phyloP scores from a whole-genome alignment of 371 early-diverging fungal genomes.

The Zopfochytrium polystomum region DNA sequence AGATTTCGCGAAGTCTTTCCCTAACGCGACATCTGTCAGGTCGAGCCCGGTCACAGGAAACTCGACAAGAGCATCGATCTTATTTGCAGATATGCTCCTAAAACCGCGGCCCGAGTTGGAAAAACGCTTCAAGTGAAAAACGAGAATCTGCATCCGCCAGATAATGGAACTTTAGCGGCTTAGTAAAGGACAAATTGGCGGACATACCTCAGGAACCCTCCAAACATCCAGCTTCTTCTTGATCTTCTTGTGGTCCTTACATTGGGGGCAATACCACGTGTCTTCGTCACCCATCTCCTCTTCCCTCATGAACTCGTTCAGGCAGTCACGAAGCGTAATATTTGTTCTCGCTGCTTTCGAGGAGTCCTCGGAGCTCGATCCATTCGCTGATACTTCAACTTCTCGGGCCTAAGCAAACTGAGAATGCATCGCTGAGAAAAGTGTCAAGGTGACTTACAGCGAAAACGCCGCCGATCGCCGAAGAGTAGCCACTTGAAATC shows the following conservation, averaged over 20 bases:
- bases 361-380: too few relatives aligned
- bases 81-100: constrained; percentile 53
- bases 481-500: neutral
- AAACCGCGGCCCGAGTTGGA: constrained; percentile 60
- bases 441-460: too few relatives aligned
- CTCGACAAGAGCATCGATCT: constrained; percentile 57
- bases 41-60: constrained; percentile 45
- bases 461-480: neutral
- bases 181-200: constrained; percentile 1
- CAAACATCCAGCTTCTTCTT: constrained; percentile 84
- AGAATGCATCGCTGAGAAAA: neutral
- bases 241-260: constrained; percentile 75
- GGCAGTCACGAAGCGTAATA: constrained; percentile 68
- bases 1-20: constrained; percentile 14
- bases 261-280: constrained; percentile 80
- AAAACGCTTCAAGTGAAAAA: constrained; percentile 79
- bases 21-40: constrained; percentile 53
- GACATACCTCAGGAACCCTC: constrained; percentile 69
- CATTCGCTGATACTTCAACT: neutral
- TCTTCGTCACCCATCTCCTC: constrained; percentile 81
- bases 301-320: constrained; percentile 74
- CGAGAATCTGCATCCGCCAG: constrained; percentile 69
- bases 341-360: too few relatives aligned
- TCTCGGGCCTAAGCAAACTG: neutral
- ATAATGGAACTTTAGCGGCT: constrained; percentile 78